Percentiles rank a stretch among this genome's conserved stretches.
Conservation (phyloP, 805 yeast species). For the Spencermartinsiella europaea region DNA sequence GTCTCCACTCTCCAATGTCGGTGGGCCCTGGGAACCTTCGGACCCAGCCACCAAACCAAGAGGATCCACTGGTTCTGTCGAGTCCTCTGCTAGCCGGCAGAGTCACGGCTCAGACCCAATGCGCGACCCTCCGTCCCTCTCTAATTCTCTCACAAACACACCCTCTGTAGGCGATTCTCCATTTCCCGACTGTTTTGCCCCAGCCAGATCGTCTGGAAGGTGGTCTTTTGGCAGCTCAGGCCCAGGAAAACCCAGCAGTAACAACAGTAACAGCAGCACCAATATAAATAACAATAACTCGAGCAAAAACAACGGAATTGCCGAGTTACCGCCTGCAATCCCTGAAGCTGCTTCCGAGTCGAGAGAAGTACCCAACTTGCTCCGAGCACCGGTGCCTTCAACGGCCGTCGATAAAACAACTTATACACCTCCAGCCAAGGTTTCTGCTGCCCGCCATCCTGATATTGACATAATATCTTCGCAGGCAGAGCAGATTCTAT, state of each 20-base stretch:
- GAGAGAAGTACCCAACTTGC: not conserved
- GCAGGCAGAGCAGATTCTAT: slow-evolving; percentile 3
- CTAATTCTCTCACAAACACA: not conserved
- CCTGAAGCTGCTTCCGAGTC: not conserved
- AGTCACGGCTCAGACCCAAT: too few species aligned
- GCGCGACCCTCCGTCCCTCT: not conserved
- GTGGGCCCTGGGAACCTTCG: not conserved
- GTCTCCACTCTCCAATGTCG: not conserved
- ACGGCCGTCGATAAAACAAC: not conserved
- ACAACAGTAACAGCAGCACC: too few species aligned
- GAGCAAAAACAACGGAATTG: too few species aligned
- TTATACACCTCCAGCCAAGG: not conserved
- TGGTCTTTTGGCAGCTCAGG: not conserved
- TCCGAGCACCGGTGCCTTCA: not conserved
- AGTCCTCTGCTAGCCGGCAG: not conserved
- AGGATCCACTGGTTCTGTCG: not conserved
- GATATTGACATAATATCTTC: not conserved
- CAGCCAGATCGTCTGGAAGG: not conserved
- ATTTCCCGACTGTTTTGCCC: not conserved
- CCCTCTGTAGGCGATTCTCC: not conserved
- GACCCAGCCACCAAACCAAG: not conserved
- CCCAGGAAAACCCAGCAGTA: not conserved
- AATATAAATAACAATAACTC: too few species aligned
- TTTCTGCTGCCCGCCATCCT: not conserved
- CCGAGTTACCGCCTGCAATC: not conserved